Evolutionary conservation across 352 stramenopile genomes (phyloP), one percentile per base, ranked within the genome.

Genomic region (Pythium plurisporium): DNA sequence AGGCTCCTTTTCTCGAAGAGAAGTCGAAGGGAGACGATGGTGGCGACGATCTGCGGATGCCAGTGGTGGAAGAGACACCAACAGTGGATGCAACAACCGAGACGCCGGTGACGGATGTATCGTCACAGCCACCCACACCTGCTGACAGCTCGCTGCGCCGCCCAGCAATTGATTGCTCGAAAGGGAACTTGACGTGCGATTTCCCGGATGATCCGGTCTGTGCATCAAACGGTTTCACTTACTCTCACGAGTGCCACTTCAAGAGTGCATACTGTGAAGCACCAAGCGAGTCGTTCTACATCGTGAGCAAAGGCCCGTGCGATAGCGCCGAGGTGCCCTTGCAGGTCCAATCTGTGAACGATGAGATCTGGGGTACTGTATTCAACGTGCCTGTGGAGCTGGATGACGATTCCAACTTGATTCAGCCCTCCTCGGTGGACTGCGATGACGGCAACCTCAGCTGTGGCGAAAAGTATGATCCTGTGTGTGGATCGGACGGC

Each of bases 401-500:
- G 19, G 52, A 51, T 31, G 40, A 43, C 3, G 29, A 33, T 5
- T 19, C 23, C 2, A 43, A 8, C 14, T 25, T 59, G 20, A 11
- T 23, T 12, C 31, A 54, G 27, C 46, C 46, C 22, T 37, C 40
- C 5, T 23, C 19, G 17, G 23, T 23, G 12, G 38, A 27, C 20
- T 49, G 41, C 22, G 52, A 37, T 3, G 48, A 44, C 11, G 29
- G 26, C 1, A 19, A 29, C n/a, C n/a, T 59, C 30, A 8, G 51
- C 46, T 85, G 76, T 17, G 49, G 68, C 8, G 62, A 63, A 3
- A 29, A 68, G 6, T 76, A 81, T 46, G 63, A 73, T 4, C 65
- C 74, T 2, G 62, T 90, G n/a, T 90, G 80, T 26, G 73, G 74
- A 17, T 87, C 78, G 1, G 67, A 87, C 51, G 65, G 65, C 9